Evolutionary conservation across 225 moss, liverwort and hornwort genomes (phyloP).

Genomic region (Pseudoscleropodium purum): DNA sequence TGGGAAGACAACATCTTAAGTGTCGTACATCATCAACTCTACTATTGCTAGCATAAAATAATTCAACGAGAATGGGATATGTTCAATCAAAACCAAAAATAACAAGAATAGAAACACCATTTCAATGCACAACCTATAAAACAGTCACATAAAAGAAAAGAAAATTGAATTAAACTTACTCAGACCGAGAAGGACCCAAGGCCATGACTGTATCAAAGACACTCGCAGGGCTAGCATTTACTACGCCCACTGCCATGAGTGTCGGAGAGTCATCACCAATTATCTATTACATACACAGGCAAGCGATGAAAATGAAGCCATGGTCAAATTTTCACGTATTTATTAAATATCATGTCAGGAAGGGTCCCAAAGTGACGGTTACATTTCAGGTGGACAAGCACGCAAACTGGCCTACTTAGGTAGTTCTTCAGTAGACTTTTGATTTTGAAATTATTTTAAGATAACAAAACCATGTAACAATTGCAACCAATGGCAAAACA

Average conservation of each 20-base stretch:
- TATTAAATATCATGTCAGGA: background rate
- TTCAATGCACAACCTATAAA: background rate
- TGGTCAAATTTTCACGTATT: background rate
- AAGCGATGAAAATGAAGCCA: background rate
- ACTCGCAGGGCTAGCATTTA: slow-evolving; percentile 54
- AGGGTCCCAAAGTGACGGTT: too few species aligned
- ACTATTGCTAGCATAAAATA: background rate
- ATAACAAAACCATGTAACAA: too few species aligned
- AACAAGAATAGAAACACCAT: background rate
- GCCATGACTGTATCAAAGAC: slow-evolving; percentile 87
- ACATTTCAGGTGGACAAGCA: too few species aligned
- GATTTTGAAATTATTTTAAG: too few species aligned
- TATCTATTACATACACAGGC: slow-evolving; percentile 19
- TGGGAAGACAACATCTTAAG: background rate
- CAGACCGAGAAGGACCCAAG: slow-evolving; percentile 72
- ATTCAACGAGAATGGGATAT: background rate
- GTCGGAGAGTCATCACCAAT: slow-evolving; percentile 60
- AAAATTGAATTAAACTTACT: slow-evolving; percentile 37
- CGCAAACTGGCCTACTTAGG: too few species aligned
- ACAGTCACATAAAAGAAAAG: background rate
- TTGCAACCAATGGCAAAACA: too few species aligned
- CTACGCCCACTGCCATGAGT: slow-evolving; percentile 89
- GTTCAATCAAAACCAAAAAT: background rate
- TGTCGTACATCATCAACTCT: background rate
- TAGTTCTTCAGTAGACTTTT: too few species aligned